Evolutionary conservation across 345 rosid species (phyloP), one percentile per base, ranked within the genome.

Genomic region (Aethionema arabicum): DNA sequence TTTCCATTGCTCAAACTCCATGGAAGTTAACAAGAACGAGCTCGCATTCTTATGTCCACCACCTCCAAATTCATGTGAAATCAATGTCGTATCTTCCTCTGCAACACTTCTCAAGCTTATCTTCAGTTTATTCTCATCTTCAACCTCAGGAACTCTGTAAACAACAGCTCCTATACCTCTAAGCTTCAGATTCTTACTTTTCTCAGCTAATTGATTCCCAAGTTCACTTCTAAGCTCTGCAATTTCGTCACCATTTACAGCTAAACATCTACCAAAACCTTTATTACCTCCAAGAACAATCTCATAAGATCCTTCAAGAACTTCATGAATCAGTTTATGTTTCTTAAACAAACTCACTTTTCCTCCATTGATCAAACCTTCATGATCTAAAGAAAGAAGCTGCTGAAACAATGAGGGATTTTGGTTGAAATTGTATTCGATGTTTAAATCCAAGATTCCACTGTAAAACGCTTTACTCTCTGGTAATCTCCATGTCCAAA

Each of bases 41-140:
- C 95, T 85, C 15, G 89, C 87, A 51, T 82, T 85, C 49, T 54
- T 62, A 67, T 87, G 95, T 11, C 91, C 89, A 13, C 91, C 91
- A 5, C 95, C 91, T 48, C 89, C 84, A 5, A 78, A 85, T 65
- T 73, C 73, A 82, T 87, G 60, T 0, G 77, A 62, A 44, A 88
- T 71, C 56, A 65, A 61, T 11, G 85, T 77, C 21, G 91, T 85
- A 77, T 87, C 95, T 77, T 88, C 91, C 27, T 47, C 58, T 1
- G 12, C 72, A 70, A 80, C 13, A 68, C 95, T 83, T 61, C 95
- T 77, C 35, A 88, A 77, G 74, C 95, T 88, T 68, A 88, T 72
- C 68, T 88, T 88, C 52, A 88, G 69, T 63, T 80, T 66, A 39
- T 61, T 74, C 38, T 82, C 81, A 67, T 83, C 85, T 51, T 49